A percentile compares a stretch with the other conserved stretches of the same genome.
These are phyloP conservation scores for Hericium rajendrae DNA, from an alignment of 768 basidiomycete species.

Conservation along the genomic window DNA sequence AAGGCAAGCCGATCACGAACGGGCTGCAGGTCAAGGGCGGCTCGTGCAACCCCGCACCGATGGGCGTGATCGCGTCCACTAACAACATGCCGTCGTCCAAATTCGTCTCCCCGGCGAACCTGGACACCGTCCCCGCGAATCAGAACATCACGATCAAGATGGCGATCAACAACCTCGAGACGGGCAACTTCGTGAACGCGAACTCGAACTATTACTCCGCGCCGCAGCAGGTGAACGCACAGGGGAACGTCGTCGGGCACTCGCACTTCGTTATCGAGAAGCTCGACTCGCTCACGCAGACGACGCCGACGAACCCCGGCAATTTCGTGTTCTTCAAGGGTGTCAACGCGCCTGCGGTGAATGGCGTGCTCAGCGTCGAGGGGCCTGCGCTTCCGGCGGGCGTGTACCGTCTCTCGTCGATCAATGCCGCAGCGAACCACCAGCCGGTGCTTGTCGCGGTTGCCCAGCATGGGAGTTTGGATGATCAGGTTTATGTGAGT, in stretches of 20 bases:
- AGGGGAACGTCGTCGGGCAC: slow-evolving; percentile 41
- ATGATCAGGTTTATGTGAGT: slow-evolving; percentile 53
- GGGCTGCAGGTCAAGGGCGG: slow-evolving; percentile 28
- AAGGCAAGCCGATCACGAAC: slow-evolving; percentile 33
- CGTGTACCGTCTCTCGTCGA: slow-evolving; percentile 48
- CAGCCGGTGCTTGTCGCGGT: slow-evolving; percentile 47
- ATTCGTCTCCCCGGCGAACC: slow-evolving; percentile 32
- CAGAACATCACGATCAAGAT: slow-evolving; percentile 36
- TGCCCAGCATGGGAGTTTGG: slow-evolving; percentile 50
- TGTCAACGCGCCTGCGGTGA: slow-evolving; percentile 24
- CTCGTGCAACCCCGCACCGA: slow-evolving; percentile 27
- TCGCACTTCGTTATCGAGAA: slow-evolving; percentile 46
- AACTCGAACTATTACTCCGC: slow-evolving; percentile 36
- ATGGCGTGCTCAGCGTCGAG: slow-evolving; percentile 39
- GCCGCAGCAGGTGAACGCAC: slow-evolving; percentile 37
- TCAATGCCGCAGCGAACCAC: slow-evolving; percentile 50
- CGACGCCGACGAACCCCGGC: slow-evolving; percentile 36
- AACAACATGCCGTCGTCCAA: slow-evolving; percentile 39
- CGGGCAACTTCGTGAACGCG: slow-evolving; percentile 46
- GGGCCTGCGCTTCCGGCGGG: slow-evolving; percentile 35
- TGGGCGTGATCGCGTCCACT: slow-evolving; percentile 37
- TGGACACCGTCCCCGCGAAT: slow-evolving; percentile 29
- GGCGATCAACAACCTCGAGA: slow-evolving; percentile 27
- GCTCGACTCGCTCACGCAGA: slow-evolving; percentile 32
- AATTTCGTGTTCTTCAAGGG: slow-evolving; percentile 62